Base-by-base conservation (phyloP, 1,284 basidiomycete genomes). In the Pascua sp. region DNA sequence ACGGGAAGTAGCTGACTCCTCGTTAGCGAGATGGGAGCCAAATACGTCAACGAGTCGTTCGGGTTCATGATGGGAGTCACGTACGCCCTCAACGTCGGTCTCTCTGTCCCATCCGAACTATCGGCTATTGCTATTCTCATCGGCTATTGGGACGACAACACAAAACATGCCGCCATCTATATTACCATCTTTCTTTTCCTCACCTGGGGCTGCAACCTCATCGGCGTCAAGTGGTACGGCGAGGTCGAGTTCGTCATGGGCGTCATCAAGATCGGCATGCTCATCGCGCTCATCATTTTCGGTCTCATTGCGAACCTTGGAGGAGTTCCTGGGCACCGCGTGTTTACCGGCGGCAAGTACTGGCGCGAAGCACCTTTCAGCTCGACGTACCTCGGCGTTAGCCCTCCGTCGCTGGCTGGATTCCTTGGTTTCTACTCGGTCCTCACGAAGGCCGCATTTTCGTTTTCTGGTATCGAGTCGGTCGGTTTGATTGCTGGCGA, bases 91-190 rank as follows among this genome's bases (percentile, higher is more conserved):
- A 63, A 59, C 42, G 59, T 61, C 49, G 52, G 56, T 18, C 55
- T 66, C 24, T 55, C 59, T 11, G 45, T 67, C 42, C 57, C 63
- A 11, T 84, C 86, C 38, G 90, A 93, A 75, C 81, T 92, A 55
- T 85, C 85, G 2, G 89, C 90, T 2, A 86, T 88, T 8, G 81
- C 83, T 39, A 83, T 91, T 53, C 76, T 93, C 45, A 78, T 91
- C 59, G 81, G 83, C 1, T 91, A 86, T 78, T 92, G 90, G 90
- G 87, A 90, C 71, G 49, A 66, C 11, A 75, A 56, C 47, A 13
- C 36, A 10, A 51, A 37, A 32, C 63, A 64, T 46, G 46, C 53
- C 11, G 43, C 53, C 18, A 45, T 49, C 15, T 64, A 60, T 55
- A 57, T 64, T 40, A 51, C 57, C 39, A 55, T 49, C 5, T 51